phyloP scores from a whole-genome alignment of 164 flowering plant genomes.

The Akebia trifoliata region DNA sequence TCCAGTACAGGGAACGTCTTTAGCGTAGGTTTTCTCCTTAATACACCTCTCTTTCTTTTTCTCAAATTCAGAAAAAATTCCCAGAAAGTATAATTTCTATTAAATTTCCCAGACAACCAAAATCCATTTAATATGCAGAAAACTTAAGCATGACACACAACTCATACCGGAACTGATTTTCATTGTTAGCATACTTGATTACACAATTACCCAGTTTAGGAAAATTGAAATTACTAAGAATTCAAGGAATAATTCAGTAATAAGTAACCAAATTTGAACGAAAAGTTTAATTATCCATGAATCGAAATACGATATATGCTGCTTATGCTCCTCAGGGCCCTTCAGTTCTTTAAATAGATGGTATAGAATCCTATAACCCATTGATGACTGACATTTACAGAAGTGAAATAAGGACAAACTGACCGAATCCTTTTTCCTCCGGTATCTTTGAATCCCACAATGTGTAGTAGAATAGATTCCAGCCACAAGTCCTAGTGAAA shows the following conservation, averaged over 20 bases:
- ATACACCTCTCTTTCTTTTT: neutral
- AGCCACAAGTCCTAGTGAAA: constrained; percentile 53
- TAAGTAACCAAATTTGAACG: neutral
- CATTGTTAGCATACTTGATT: neutral
- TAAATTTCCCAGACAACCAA: neutral
- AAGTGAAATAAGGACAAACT: constrained; percentile 19
- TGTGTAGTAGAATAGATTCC: constrained; percentile 54
- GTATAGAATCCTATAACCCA: neutral
- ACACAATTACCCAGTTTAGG: neutral
- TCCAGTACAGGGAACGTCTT: too few relatives aligned
- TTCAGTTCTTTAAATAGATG: neutral
- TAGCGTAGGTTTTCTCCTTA: too few relatives aligned
- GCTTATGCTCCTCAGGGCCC: neutral
- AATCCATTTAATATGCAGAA: neutral
- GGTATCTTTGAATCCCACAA: constrained; percentile 61
- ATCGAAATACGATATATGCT: neutral
- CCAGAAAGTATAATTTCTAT: too few relatives aligned
- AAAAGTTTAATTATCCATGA: neutral
- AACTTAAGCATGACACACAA: neutral
- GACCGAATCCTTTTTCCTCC: constrained; percentile 62
- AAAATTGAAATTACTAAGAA: too few relatives aligned
- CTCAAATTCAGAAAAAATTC: neutral
- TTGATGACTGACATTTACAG: neutral
- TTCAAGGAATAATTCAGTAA: neutral
- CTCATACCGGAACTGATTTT: neutral